A percentile compares a stretch with the other conserved stretches of the same genome.
Conservation (phyloP, 2,329 filamentous ascomycete species). For the Colletotrichum sp. region DNA sequence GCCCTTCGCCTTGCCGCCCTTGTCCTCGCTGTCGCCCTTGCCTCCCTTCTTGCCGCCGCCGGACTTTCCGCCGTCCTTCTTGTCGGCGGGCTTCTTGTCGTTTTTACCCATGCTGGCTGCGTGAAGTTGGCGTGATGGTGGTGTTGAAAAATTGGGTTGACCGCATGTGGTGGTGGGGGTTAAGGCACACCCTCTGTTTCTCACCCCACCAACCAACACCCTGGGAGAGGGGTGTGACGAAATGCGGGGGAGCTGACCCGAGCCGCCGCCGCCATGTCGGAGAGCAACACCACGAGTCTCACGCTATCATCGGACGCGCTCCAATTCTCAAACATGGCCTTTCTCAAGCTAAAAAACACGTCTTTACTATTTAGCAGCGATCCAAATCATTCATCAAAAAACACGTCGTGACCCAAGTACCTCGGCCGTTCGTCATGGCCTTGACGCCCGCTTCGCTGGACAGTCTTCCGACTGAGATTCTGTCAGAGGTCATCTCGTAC, state of each 20-base stretch:
- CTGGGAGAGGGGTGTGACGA: not conserved
- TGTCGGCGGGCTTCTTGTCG: slow-evolving; percentile 30
- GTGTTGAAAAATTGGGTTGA: slow-evolving; percentile 1
- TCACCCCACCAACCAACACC: not conserved
- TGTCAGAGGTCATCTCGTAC: not conserved
- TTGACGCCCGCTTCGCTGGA: not conserved
- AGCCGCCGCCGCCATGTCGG: not conserved
- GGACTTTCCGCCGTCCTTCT: slow-evolving; percentile 32
- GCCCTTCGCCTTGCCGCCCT: slow-evolving; percentile 55
- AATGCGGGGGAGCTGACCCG: not conserved
- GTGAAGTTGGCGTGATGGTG: not conserved
- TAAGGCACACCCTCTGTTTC: not conserved
- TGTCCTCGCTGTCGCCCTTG: slow-evolving; percentile 32
- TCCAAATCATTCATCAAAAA: not conserved
- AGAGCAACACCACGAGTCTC: not conserved
- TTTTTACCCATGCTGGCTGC: slow-evolving; percentile 17
- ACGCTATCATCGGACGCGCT: not conserved
- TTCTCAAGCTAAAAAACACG: not conserved
- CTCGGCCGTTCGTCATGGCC: not conserved
- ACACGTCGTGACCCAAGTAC: not conserved
- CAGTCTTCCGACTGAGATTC: not conserved
- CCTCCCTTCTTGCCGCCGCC: slow-evolving; percentile 38
- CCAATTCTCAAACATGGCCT: not conserved
- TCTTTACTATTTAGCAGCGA: not conserved
- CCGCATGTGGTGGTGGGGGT: not conserved